Percentiles rank a stretch among this genome's conserved stretches.
phyloP scores from a whole-genome alignment of 176 grass and related monocot species.

The Oryza glaberrima region DNA sequence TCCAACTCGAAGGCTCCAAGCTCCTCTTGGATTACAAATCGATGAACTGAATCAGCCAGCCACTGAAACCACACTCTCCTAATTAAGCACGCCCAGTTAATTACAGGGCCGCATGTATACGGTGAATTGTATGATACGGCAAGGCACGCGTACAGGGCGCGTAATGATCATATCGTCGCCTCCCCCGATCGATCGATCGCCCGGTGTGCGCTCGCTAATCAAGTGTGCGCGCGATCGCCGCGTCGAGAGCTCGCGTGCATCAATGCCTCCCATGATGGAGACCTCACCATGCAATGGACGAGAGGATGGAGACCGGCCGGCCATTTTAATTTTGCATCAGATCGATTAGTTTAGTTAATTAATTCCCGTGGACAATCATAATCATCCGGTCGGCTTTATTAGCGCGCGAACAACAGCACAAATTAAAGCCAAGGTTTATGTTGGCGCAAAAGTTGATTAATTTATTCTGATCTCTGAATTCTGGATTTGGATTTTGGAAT shows the following conservation, averaged over 20 bases:
- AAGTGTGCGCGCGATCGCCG: not conserved
- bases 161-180: slow-evolving; percentile 34
- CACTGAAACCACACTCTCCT: slow-evolving; percentile 10
- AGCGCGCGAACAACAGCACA: not conserved
- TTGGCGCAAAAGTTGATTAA: not conserved
- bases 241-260: not conserved
- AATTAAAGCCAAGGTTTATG: not conserved
- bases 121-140: slow-evolving; percentile 37
- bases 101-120: not conserved
- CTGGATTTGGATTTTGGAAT: not conserved
- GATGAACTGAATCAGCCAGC: slow-evolving; percentile 1
- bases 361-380: not conserved
- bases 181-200: slow-evolving; percentile 27
- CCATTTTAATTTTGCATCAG: not conserved
- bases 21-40: no score
- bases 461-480: not conserved
- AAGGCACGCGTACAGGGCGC: slow-evolving; percentile 23
- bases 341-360: slow-evolving; percentile 45
- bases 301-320: not conserved
- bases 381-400: slow-evolving; percentile 43
- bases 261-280: not conserved
- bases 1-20: no score
- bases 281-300: slow-evolving; percentile 1
- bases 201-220: not conserved
- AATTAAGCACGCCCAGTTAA: not conserved